Percentiles rank a stretch among this genome's conserved stretches.
Evolutionary conservation across 495 filamentous ascomycete genomes (phyloP).

Genomic region (Sporormia fimetaria): DNA sequence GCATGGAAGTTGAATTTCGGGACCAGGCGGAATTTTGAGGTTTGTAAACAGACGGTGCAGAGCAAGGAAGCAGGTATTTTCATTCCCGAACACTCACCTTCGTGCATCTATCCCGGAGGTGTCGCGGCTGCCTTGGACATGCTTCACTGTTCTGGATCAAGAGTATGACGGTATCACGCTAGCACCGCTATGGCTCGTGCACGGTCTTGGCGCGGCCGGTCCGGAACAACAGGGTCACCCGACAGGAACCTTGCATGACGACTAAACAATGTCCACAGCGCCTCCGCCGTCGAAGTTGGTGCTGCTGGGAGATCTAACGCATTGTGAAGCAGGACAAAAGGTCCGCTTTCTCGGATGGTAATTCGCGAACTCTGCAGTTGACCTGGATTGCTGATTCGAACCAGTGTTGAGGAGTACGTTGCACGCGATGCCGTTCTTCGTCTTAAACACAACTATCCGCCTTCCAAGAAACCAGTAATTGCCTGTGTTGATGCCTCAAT

Average conservation of each 20-base stretch:
- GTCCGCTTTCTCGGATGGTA: constrained; percentile 90
- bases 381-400: constrained; percentile 29
- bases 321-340: constrained; percentile 51
- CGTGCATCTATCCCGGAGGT: no score
- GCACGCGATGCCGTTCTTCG: constrained; percentile 45
- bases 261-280: constrained; percentile 26
- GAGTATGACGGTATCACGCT: no score
- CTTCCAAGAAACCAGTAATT: constrained; percentile 28
- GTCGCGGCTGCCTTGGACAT: no score
- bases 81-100: no score
- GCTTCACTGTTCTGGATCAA: no score
- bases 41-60: not conserved
- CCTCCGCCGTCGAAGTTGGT: constrained; percentile 55
- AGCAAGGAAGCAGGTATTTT: no score
- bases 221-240: constrained; percentile 1
- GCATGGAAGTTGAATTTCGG: not conserved
- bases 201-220: no score
- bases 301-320: constrained; percentile 53
- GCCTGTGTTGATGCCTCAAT: constrained; percentile 60
- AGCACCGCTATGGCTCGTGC: no score
- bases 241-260: not conserved
- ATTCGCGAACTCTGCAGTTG: constrained; percentile 32
- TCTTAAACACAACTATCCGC: constrained; percentile 58
- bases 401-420: constrained; percentile 61
- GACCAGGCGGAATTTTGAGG: not conserved